These are phyloP conservation scores for Phanerochaete carnosa DNA, from an alignment of 768 basidiomycete genomes.

Conservation along the genomic window DNA sequence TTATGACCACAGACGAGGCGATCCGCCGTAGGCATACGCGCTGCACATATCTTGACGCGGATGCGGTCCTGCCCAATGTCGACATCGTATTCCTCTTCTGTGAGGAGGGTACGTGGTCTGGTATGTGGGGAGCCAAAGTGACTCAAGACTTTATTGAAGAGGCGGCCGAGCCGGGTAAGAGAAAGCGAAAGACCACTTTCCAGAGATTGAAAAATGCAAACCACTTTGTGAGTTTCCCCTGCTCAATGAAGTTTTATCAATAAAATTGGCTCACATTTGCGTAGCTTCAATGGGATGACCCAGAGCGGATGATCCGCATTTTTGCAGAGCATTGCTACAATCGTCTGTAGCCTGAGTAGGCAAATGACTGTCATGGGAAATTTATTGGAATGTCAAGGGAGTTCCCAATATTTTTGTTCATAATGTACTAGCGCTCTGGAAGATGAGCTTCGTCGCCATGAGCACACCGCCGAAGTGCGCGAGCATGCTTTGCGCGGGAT, in stretches of 20 bases:
- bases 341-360: neutral
- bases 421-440: too few species aligned
- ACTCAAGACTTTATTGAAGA: neutral
- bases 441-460: too few species aligned
- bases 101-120: neutral
- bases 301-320: neutral
- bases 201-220: neutral
- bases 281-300: conserved; percentile 5
- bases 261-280: neutral
- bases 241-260: neutral
- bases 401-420: too few species aligned
- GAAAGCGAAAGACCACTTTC: neutral
- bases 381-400: too few species aligned
- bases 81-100: neutral
- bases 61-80: neutral
- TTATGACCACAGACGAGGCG: neutral
- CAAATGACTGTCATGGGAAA: too few species aligned
- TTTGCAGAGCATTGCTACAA: neutral
- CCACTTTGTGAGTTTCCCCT: conserved; percentile 3
- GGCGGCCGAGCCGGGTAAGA: neutral
- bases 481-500: too few species aligned
- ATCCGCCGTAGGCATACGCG: neutral
- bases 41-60: neutral
- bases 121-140: neutral
- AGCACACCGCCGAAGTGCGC: too few species aligned